A percentile compares a stretch with the other conserved stretches of the same genome.
These are phyloP conservation scores for Suillus subluteus DNA, from an alignment of 768 basidiomycete genomes.

Conservation along the genomic window DNA sequence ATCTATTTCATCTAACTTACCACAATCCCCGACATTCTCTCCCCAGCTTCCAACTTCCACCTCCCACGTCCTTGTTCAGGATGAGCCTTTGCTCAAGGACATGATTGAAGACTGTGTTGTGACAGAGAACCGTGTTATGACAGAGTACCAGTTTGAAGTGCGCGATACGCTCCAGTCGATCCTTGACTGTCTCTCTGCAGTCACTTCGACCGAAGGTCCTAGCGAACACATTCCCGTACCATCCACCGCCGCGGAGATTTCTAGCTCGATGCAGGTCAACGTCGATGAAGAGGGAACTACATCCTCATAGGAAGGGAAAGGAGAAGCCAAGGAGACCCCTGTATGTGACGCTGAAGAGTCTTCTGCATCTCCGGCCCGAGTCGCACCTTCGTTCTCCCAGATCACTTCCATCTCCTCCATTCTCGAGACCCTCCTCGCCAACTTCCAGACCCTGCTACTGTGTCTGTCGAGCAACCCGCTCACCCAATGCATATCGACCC, in stretches of 20 bases:
- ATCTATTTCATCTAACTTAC: too few species aligned
- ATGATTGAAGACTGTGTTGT: neutral
- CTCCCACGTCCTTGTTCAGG: neutral
- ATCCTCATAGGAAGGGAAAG: slow-evolving; percentile 30
- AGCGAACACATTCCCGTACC: slow-evolving; percentile 3
- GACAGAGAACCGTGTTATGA: slow-evolving; percentile 5
- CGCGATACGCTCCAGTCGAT: slow-evolving; percentile 10
- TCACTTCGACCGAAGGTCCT: neutral
- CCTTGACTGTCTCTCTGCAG: slow-evolving; percentile 1
- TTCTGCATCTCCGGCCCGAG: slow-evolving; percentile 17
- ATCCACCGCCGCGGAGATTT: neutral
- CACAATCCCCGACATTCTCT: neutral
- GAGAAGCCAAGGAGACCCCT: slow-evolving; percentile 38
- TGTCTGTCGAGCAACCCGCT: slow-evolving; percentile 9
- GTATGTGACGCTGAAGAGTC: slow-evolving; percentile 17
- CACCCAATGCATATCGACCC: slow-evolving; percentile 39
- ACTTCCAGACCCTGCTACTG: slow-evolving; percentile 34
- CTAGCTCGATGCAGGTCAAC: neutral
- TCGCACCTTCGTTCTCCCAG: slow-evolving; percentile 34
- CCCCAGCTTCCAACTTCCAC: neutral
- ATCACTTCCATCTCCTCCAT: slow-evolving; percentile 46
- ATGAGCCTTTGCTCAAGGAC: neutral
- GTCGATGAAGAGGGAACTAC: neutral
- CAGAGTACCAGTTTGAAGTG: slow-evolving; percentile 13
- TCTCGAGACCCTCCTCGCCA: slow-evolving; percentile 37